Evolutionary conservation across 2,329 filamentous ascomycete genomes (phyloP).

Genomic region (Davidsoniella australis): DNA sequence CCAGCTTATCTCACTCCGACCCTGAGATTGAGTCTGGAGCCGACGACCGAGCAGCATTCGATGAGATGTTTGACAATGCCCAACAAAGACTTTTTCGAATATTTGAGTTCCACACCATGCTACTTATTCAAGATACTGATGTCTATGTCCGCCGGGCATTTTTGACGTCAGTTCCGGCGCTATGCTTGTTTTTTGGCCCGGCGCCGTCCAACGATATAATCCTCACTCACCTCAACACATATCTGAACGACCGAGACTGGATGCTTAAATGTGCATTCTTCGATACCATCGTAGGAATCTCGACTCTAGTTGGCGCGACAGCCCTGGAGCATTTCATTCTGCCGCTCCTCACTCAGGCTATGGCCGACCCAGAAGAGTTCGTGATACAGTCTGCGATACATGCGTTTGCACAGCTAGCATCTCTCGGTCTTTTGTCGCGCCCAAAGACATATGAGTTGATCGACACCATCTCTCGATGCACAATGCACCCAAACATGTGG

Average conservation of each 20-base stretch:
- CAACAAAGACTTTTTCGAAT: slow-evolving; percentile 64
- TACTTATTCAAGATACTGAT: slow-evolving; percentile 73
- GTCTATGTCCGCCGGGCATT: slow-evolving; percentile 80
- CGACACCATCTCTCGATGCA: slow-evolving; percentile 66
- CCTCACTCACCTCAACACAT: slow-evolving; percentile 88
- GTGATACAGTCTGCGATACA: slow-evolving; percentile 83
- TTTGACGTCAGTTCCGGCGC: slow-evolving; percentile 71
- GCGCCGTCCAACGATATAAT: slow-evolving; percentile 92
- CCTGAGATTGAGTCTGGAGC: slow-evolving; percentile 60
- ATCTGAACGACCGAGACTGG: slow-evolving; percentile 93
- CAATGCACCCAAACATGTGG: slow-evolving; percentile 90
- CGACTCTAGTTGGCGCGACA: slow-evolving; percentile 72
- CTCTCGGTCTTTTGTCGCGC: slow-evolving; percentile 71
- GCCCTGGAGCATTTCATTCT: slow-evolving; percentile 90
- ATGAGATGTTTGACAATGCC: slow-evolving; percentile 77
- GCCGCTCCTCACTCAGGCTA: slow-evolving; percentile 84
- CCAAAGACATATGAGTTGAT: slow-evolving; percentile 76
- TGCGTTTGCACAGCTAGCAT: slow-evolving; percentile 74
- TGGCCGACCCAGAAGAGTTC: slow-evolving; percentile 84
- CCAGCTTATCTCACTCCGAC: slow-evolving; percentile 55
- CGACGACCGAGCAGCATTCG: slow-evolving; percentile 47
- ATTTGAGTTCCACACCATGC: slow-evolving; percentile 78
- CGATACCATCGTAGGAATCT: slow-evolving; percentile 83
- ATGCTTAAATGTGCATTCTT: slow-evolving; percentile 93
- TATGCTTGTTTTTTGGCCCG: slow-evolving; percentile 90